A percentile compares a stretch with the other conserved stretches of the same genome.
Conservation (phyloP, 2,329 filamentous ascomycete species). For the Amylocarpus encephaloides region DNA sequence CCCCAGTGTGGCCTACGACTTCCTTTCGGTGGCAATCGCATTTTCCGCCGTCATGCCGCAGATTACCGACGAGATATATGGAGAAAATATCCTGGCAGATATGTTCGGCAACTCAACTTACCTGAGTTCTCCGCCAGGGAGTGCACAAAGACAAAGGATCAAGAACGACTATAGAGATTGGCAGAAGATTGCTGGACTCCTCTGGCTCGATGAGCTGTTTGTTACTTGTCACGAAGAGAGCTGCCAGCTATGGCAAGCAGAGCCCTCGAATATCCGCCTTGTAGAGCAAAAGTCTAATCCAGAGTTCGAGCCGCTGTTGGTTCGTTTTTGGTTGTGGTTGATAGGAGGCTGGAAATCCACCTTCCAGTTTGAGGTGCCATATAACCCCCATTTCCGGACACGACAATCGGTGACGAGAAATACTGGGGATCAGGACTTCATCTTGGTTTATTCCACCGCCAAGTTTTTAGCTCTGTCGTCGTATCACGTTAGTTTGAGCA, state of each 20-base stretch:
- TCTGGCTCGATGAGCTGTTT: neutral
- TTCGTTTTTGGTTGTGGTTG: neutral
- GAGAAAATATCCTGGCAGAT: neutral
- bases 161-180: neutral
- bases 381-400: neutral
- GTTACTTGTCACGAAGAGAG: slow-evolving; percentile 1
- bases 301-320: neutral
- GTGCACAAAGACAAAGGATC: neutral
- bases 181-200: neutral
- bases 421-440: neutral
- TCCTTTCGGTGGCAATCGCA: neutral
- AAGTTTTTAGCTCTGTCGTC: neutral
- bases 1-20: neutral
- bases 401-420: neutral
- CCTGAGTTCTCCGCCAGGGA: neutral
- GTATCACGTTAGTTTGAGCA: neutral
- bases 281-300: neutral
- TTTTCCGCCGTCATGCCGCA: neutral
- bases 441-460: neutral
- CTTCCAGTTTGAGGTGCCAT: neutral
- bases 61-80: neutral
- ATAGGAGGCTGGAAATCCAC: neutral
- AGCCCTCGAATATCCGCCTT: neutral
- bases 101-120: neutral
- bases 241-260: neutral